Percentiles rank a stretch among this genome's conserved stretches.
Evolutionary conservation across 73 alveolate species (phyloP).

Genomic region (Tetrahymena malaccensis): DNA sequence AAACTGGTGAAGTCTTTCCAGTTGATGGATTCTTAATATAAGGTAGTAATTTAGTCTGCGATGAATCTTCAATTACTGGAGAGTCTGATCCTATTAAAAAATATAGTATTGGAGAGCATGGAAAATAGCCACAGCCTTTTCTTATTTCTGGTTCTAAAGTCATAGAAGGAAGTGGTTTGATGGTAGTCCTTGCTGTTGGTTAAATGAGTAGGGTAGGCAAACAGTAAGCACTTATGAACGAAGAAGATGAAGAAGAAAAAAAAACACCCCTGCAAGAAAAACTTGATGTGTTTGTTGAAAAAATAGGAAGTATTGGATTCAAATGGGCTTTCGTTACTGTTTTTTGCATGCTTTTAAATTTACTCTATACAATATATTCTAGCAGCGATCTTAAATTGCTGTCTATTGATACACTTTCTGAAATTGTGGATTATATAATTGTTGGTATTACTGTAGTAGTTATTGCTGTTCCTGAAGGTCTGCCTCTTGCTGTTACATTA

Average conservation of each 20-base stretch:
- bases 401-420: slow-evolving; percentile 59
- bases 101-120: slow-evolving; percentile 44
- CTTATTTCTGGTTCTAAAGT: slow-evolving; percentile 78
- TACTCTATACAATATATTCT: slow-evolving; percentile 39
- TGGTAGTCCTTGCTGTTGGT: slow-evolving; percentile 91
- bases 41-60: slow-evolving; percentile 66
- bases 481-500: slow-evolving; percentile 93
- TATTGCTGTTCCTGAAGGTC: slow-evolving; percentile 96
- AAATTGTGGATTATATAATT: slow-evolving; percentile 67
- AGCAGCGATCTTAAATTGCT: slow-evolving; percentile 41
- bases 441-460: slow-evolving; percentile 88
- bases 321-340: slow-evolving; percentile 73
- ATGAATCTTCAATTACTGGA: slow-evolving; percentile 91
- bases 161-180: slow-evolving; percentile 77
- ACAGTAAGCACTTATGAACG: slow-evolving; percentile 53
- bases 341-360: slow-evolving; percentile 59
- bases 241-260: slow-evolving; percentile 60
- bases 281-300: slow-evolving; percentile 77
- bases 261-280: slow-evolving; percentile 86
- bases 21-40: slow-evolving; percentile 84
- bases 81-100: slow-evolving; percentile 85
- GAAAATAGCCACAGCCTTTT: slow-evolving; percentile 69
- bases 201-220: slow-evolving; percentile 69
- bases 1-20: slow-evolving; percentile 89
- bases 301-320: slow-evolving; percentile 83